phyloP scores from a whole-genome alignment of 495 filamentous ascomycete genomes.

The Penicillium longicatenatum region DNA sequence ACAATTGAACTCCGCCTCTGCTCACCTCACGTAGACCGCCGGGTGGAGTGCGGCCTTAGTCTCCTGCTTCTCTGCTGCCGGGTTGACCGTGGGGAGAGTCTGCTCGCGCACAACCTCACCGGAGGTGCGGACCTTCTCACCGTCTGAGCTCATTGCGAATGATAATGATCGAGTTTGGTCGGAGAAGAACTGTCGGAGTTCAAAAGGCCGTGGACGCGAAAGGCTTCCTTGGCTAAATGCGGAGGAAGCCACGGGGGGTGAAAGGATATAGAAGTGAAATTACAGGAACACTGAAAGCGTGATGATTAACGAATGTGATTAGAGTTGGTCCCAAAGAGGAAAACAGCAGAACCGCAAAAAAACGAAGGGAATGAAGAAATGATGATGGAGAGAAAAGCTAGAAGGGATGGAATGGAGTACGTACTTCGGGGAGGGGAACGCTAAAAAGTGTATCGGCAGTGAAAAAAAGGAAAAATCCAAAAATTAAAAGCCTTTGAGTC shows the following conservation, averaged over 20 bases:
- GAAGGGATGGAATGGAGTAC: constrained; percentile 25
- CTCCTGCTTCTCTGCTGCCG: constrained; percentile 65
- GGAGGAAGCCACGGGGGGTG: constrained; percentile 49
- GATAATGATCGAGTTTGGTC: constrained; percentile 44
- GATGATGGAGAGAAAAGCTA: constrained; percentile 22
- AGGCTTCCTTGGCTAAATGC: constrained; percentile 50
- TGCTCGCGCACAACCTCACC: constrained; percentile 68
- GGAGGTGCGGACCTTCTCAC: constrained; percentile 79
- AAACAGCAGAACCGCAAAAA: constrained; percentile 7
- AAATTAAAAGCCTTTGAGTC: background rate
- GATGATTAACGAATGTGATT: constrained; percentile 26
- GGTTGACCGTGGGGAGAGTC: constrained; percentile 78
- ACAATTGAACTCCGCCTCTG: constrained; percentile 11
- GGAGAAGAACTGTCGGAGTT: constrained; percentile 52
- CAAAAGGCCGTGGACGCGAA: constrained; percentile 52
- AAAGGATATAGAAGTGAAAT: constrained; percentile 20
- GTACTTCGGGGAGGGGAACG: constrained; percentile 4
- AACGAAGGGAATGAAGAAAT: constrained; percentile 38
- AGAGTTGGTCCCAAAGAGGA: constrained; percentile 25
- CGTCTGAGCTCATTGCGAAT: constrained; percentile 62
- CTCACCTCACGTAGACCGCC: constrained; percentile 86
- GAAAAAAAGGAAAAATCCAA: background rate
- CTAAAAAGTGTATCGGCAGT: background rate
- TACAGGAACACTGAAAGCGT: constrained; percentile 23
- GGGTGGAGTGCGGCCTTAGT: constrained; percentile 72